These are phyloP conservation scores for Podospora bellae-mahoneyi DNA, from an alignment of 495 filamentous ascomycete genomes.

Conservation along the genomic window DNA sequence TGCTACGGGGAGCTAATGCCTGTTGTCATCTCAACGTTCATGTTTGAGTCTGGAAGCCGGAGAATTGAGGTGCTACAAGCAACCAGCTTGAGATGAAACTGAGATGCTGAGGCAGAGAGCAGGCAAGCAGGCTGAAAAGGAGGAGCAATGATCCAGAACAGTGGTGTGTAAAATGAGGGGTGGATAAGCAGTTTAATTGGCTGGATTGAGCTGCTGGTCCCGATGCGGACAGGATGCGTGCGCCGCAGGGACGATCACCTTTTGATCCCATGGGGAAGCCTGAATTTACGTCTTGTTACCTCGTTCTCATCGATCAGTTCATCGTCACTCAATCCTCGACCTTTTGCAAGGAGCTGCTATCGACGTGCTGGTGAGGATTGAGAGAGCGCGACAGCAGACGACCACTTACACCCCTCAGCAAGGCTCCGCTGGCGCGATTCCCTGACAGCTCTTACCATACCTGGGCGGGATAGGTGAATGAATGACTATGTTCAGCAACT, in stretches of 20 bases:
- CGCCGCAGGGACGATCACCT: not conserved
- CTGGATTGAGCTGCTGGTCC: not conserved
- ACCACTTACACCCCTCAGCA: not conserved
- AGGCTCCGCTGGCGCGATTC: not conserved
- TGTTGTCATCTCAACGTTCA: not conserved
- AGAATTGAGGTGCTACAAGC: not conserved
- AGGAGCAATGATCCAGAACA: no score
- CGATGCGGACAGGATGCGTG: not conserved
- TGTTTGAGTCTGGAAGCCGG: not conserved
- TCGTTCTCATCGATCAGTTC: not conserved
- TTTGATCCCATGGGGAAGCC: not conserved
- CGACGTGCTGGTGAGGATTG: no score
- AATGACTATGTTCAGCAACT: not conserved
- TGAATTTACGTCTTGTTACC: no score
- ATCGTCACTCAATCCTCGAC: not conserved
- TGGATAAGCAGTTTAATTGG: constrained; percentile 2
- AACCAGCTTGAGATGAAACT: not conserved
- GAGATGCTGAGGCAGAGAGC: not conserved
- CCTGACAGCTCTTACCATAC: not conserved
- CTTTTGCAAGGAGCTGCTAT: not conserved
- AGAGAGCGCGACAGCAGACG: not conserved
- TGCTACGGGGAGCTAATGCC: not conserved
- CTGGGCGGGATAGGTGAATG: not conserved
- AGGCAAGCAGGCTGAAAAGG: no score
- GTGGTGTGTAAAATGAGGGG: constrained; percentile 5